Evolutionary conservation across 2,329 filamentous ascomycete genomes (phyloP).

Genomic region (Thielaviopsis musarum): DNA sequence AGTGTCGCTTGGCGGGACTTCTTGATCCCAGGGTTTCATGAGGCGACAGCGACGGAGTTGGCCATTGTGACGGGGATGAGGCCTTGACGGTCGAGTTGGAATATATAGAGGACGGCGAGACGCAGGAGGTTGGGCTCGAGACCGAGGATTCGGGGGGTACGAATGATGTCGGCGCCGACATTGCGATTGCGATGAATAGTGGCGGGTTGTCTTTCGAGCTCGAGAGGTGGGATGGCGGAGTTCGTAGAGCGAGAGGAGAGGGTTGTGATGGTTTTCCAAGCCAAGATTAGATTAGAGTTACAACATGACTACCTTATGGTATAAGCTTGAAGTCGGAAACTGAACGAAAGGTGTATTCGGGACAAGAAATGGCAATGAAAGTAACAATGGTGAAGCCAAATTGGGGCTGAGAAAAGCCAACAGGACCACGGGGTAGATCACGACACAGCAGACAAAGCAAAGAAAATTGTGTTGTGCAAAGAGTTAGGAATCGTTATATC

Average conservation of each 20-base stretch:
- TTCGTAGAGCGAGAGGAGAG: neutral
- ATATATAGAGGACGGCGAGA: slow-evolving; percentile 8
- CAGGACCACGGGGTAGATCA: neutral
- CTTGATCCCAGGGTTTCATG: slow-evolving; percentile 3
- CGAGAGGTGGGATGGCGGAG: neutral
- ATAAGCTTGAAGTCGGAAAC: neutral
- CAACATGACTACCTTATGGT: neutral
- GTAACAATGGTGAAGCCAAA: neutral
- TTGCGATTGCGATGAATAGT: neutral
- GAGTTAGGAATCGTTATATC: neutral
- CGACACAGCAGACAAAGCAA: neutral
- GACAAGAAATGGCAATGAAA: neutral
- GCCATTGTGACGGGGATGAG: slow-evolving; percentile 4
- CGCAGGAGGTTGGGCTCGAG: slow-evolving; percentile 2
- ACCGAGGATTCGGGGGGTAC: neutral
- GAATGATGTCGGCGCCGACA: slow-evolving; percentile 4
- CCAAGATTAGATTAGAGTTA: neutral
- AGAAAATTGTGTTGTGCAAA: neutral
- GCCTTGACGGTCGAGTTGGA: slow-evolving; percentile 11
- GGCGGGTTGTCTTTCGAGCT: neutral
- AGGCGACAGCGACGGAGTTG: neutral
- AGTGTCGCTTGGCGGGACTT: neutral
- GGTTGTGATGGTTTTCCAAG: neutral
- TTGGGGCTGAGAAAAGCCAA: neutral
- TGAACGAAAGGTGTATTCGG: neutral